Evolutionary conservation across 2,329 filamentous ascomycete genomes (phyloP).

Genomic region (Emergomyces orientalis): DNA sequence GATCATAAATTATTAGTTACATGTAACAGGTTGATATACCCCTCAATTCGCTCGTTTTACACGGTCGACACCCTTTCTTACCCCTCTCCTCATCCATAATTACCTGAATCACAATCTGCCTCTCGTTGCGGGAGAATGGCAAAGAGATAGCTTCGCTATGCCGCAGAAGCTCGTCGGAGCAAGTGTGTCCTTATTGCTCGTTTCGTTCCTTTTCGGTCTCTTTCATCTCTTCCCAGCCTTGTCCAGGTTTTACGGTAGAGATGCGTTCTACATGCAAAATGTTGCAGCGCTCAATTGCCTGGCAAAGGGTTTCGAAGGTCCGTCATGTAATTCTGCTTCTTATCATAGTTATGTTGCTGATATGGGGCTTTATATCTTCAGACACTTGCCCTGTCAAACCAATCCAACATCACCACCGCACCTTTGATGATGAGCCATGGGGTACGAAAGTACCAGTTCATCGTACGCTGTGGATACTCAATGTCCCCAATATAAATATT

Average conservation of each 20-base stretch:
- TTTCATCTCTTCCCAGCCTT: background rate
- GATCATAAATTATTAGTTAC: no score
- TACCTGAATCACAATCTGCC: background rate
- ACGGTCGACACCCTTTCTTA: background rate
- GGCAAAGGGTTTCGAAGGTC: background rate
- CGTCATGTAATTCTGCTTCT: background rate
- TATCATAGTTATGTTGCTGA: background rate
- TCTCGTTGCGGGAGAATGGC: background rate
- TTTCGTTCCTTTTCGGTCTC: background rate
- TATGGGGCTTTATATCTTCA: background rate
- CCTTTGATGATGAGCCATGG: background rate
- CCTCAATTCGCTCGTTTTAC: background rate
- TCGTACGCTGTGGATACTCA: background rate
- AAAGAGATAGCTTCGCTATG: background rate
- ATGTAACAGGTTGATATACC: background rate
- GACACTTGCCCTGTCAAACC: background rate
- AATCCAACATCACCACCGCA: background rate
- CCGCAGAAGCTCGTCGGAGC: slow-evolving; percentile 2
- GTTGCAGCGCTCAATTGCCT: background rate
- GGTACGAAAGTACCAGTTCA: background rate
- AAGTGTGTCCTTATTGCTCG: background rate
- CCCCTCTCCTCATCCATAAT: background rate
- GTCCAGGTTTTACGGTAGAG: background rate
- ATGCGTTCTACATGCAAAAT: background rate
- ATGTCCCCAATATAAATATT: background rate